Conservation (phyloP, 805 yeast species). For the Ogataea siamensis region DNA sequence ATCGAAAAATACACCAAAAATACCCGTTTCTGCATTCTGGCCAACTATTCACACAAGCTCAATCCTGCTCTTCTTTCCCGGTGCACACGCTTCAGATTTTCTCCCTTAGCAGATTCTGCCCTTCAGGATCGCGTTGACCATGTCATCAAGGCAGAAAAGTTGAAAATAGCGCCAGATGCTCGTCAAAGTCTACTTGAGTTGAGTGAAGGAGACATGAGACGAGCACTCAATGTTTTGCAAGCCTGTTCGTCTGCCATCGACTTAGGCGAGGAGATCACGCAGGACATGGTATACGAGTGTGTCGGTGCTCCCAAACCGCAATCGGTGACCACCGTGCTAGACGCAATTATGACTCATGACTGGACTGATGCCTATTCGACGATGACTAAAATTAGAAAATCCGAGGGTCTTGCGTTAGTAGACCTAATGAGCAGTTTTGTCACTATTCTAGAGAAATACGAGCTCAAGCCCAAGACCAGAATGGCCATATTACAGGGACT, state of each 20-base stretch:
- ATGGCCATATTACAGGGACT: slow-evolving; percentile 65
- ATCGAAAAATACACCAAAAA: slow-evolving; percentile 92
- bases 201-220: slow-evolving; percentile 95
- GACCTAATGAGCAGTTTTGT: slow-evolving; percentile 80
- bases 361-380: slow-evolving; percentile 78
- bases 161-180: slow-evolving; percentile 60
- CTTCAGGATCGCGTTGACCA: slow-evolving; percentile 63
- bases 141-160: slow-evolving; percentile 67
- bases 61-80: slow-evolving; percentile 94
- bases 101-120: slow-evolving; percentile 71
- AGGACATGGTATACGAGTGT: slow-evolving; percentile 84
- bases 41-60: slow-evolving; percentile 92
- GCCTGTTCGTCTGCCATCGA: slow-evolving; percentile 83
- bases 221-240: slow-evolving; percentile 88
- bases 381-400: slow-evolving; percentile 58
- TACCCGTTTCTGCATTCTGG: slow-evolving; percentile 92
- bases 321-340: slow-evolving; percentile 73
- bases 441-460: slow-evolving; percentile 64
- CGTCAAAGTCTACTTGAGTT: slow-evolving; percentile 62
- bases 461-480: slow-evolving; percentile 61
- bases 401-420: slow-evolving; percentile 85
- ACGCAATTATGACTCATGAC: slow-evolving; percentile 78
- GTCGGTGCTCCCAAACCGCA: slow-evolving; percentile 94
- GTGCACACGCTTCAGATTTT: slow-evolving; percentile 92
- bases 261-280: slow-evolving; percentile 51